Evolutionary conservation across 495 filamentous ascomycete species (phyloP).

Genomic region (Aspergillus steynii): DNA sequence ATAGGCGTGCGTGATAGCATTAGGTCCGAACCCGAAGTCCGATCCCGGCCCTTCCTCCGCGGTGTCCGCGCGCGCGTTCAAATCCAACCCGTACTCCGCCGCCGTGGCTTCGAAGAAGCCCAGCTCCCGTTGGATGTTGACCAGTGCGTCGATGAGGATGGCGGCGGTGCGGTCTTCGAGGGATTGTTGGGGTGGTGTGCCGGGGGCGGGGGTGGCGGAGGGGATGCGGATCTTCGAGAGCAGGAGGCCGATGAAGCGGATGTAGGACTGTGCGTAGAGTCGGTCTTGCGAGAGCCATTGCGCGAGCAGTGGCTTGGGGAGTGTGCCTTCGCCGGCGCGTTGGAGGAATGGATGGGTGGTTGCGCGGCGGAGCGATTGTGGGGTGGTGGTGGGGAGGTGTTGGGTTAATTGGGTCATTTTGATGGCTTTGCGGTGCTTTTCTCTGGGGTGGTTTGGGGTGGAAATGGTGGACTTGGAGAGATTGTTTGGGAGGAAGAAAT

Average conservation of each 20-base stretch:
- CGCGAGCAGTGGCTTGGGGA: conserved; percentile 55
- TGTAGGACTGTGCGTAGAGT: conserved; percentile 71
- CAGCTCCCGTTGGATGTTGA: conserved; percentile 67
- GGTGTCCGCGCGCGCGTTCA: conserved; percentile 20
- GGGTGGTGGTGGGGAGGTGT: conserved; percentile 28
- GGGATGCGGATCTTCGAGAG: conserved; percentile 65
- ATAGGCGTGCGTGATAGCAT: conserved; percentile 48
- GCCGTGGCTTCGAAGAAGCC: conserved; percentile 67
- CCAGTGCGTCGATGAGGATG: conserved; percentile 63
- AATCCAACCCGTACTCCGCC: conserved; percentile 57
- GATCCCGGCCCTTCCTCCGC: conserved; percentile 9
- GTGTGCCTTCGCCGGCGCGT: conserved; percentile 61
- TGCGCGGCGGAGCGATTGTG: conserved; percentile 36
- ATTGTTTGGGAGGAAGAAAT: neutral
- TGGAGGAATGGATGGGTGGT: conserved; percentile 70
- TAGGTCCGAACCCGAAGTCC: conserved; percentile 29
- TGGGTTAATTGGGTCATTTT: conserved; percentile 31
- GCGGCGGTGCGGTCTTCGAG: conserved; percentile 53
- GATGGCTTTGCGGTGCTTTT: neutral
- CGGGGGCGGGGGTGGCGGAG: conserved; percentile 26
- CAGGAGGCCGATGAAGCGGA: conserved; percentile 66
- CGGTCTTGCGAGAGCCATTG: conserved; percentile 77
- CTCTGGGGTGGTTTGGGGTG: neutral
- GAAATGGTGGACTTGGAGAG: too few species aligned
- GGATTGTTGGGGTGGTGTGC: conserved; percentile 12